Percentiles rank a stretch among this genome's conserved stretches.
Evolutionary conservation across 2,329 filamentous ascomycete species (phyloP).

Genomic region (Colletotrichum caudatum): DNA sequence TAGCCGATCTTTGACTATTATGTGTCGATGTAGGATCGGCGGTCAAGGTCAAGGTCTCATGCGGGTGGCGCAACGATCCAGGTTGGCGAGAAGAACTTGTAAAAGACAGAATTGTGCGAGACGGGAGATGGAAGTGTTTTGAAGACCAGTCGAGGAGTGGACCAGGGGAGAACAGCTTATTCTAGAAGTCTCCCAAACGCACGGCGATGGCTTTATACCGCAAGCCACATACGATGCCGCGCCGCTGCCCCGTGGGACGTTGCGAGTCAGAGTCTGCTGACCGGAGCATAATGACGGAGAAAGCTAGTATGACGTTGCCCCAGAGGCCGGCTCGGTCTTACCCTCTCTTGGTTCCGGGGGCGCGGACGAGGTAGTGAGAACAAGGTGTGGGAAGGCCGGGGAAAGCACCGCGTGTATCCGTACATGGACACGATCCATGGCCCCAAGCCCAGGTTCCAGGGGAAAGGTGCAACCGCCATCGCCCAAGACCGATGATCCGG

Average conservation of each 20-base stretch:
- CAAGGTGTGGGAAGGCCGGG: constrained; percentile 24
- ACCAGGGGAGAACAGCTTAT: neutral
- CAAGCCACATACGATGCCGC: constrained; percentile 18
- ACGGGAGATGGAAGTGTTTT: neutral
- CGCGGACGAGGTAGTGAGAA: constrained; percentile 10
- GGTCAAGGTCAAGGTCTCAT: constrained; percentile 6
- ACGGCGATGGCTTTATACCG: constrained; percentile 37
- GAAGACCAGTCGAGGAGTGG: neutral
- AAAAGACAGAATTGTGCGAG: neutral
- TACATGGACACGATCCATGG: constrained; percentile 17
- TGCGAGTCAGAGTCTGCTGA: constrained; percentile 28
- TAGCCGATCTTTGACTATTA: neutral
- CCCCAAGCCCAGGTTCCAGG: constrained; percentile 10
- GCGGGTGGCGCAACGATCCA: constrained; percentile 4
- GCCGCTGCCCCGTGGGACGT: neutral
- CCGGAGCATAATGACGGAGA: constrained; percentile 6
- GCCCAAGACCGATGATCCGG: constrained; percentile 30
- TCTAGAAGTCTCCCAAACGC: neutral
- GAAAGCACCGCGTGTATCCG: constrained; percentile 7
- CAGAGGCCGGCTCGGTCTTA: constrained; percentile 36
- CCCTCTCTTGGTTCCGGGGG: constrained; percentile 30
- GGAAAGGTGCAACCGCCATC: constrained; percentile 24
- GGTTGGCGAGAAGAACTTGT: neutral
- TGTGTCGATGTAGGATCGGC: neutral
- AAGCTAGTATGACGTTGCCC: constrained; percentile 37